These are phyloP conservation scores for Fusarium albosuccineum DNA, from an alignment of 2,329 filamentous ascomycete species.

Conservation along the genomic window DNA sequence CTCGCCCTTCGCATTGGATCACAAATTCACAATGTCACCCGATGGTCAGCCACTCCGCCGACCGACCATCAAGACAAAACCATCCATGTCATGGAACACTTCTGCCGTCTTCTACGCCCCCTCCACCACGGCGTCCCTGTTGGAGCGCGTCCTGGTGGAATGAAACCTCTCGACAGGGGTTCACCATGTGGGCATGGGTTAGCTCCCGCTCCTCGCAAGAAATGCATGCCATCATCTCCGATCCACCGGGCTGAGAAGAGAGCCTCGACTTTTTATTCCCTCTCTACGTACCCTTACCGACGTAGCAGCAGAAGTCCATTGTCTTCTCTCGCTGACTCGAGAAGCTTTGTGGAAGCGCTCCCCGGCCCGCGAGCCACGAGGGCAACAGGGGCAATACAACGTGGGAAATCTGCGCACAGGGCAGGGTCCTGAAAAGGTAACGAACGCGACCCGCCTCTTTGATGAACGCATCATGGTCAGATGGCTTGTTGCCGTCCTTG, in stretches of 20 bases:
- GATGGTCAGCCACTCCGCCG: conserved; percentile 17
- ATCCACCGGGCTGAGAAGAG: conserved; percentile 40
- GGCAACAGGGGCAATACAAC: conserved; percentile 11
- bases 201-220: conserved; percentile 37
- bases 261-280: conserved; percentile 32
- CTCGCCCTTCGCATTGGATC: conserved; percentile 13
- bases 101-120: conserved; percentile 26
- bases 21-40: conserved; percentile 27
- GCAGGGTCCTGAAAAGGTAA: conserved; percentile 8
- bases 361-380: conserved; percentile 15
- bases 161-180: conserved; percentile 26
- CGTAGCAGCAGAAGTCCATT: neutral
- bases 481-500: conserved; percentile 23
- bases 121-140: conserved; percentile 7
- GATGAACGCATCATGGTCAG: conserved; percentile 34
- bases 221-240: conserved; percentile 47
- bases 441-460: neutral
- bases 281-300: no score
- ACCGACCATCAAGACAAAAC: conserved; percentile 3
- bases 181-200: conserved; percentile 34
- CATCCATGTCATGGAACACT: conserved; percentile 13
- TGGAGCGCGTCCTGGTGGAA: conserved; percentile 8
- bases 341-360: conserved; percentile 5
- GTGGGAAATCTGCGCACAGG: conserved; percentile 14
- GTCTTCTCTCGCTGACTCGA: conserved; percentile 8